Percentiles rank a stretch among this genome's conserved stretches.
Evolutionary conservation across 1,284 basidiomycete species (phyloP).

Genomic region (Fereydounia khargensis): DNA sequence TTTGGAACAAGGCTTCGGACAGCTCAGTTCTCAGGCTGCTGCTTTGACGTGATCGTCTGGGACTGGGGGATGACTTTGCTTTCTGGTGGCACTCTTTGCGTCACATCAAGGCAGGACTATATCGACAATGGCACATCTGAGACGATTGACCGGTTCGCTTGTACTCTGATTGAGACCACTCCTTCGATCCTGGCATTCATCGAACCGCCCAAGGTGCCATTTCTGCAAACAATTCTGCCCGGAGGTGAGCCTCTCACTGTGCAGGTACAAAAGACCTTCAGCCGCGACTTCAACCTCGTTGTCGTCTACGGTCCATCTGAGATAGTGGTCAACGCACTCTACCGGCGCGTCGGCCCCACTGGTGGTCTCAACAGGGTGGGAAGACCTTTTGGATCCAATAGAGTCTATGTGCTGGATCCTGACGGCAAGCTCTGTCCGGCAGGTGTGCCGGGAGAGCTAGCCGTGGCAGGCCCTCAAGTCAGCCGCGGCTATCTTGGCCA

Average conservation of each 20-base stretch:
- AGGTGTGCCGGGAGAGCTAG: background rate
- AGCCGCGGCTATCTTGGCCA: constrained; percentile 2
- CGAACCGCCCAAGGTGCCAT: background rate
- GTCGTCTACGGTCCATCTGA: constrained; percentile 3
- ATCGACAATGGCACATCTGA: background rate
- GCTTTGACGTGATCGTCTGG: constrained; percentile 2
- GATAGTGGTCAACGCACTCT: background rate
- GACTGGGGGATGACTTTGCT: constrained; percentile 1
- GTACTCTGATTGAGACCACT: background rate
- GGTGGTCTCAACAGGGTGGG: too few relatives aligned
- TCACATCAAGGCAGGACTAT: background rate
- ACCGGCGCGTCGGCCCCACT: too few relatives aligned
- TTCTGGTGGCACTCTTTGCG: background rate
- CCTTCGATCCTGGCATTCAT: background rate
- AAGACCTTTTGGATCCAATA: background rate
- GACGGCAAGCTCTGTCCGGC: background rate
- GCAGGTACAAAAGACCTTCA: background rate
- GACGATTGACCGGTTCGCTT: background rate
- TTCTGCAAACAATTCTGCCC: background rate
- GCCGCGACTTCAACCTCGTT: background rate
- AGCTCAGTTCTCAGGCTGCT: constrained; percentile 1
- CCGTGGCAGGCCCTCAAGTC: constrained; percentile 2
- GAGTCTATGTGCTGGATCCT: background rate
- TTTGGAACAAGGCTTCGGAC: background rate
- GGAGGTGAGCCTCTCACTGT: background rate